Base-by-base conservation (phyloP, 1,139 yeast species). In the Yamadazyma siamensis region DNA sequence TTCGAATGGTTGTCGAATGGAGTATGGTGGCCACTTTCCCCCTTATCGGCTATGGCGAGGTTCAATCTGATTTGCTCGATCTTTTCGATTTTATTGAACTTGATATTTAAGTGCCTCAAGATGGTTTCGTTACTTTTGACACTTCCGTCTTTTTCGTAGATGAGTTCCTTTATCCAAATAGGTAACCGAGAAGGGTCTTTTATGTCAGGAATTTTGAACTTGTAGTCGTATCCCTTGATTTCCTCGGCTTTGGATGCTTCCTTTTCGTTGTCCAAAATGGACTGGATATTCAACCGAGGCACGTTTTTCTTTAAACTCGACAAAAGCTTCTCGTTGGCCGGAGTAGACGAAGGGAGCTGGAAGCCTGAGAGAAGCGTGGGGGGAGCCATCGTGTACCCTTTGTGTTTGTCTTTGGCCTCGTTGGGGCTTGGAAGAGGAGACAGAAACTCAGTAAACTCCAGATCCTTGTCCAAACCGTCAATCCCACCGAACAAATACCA, bases 51-150 rank as follows among this genome's bases (percentile, higher is more conserved):
- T 29, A 53, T 48, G 4, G 63, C 62, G 11, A 58, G 50, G 32
- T 64, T 67, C 27, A 77, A 53, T 38, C 83, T 56, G 11, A 59
- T 47, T 38, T 65, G 68, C 46, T 78, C 85, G 30, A 65, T 47
- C 22, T 54, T 55, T 52, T 77, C 82, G 35, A 76, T 69, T 35
- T 61, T 68, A 33, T 57, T 52, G 41, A 75, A 72, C 34, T 70
- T 61, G 8, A 49, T 38, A 13, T 60, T 49, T 28, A 77, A 50
- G 13, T 57, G 46, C 2, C 51, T 49, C n/a, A 63, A 50, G 1
- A 68, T 56, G 4, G 48, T 50, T n/a, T 55, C 48, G 19, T 53
- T 51, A 5, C 34, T 12, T 11, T 30, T 27, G 8, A 31, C 8
- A 4, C 29, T 26, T n/a, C 26, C 29, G 14, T 31, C 25, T 6